Evolutionary conservation across 805 yeast genomes (phyloP), one percentile per base, ranked within the genome.

Genomic region (Wickerhamiella galacta): DNA sequence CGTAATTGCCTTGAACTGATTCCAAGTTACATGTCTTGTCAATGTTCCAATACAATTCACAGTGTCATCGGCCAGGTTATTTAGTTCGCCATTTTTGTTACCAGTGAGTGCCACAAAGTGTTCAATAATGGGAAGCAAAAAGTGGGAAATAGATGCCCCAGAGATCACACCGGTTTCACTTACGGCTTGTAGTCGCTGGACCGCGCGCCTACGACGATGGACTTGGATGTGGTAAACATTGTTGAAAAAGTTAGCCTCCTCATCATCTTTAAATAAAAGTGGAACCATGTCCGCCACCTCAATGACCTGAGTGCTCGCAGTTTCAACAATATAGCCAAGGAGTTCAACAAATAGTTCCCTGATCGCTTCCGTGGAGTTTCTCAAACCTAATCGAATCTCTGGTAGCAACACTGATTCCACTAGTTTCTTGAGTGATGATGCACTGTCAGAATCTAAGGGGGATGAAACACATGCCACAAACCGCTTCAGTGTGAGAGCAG

Each of bases 181-280:
- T 27, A 63, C 45, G 4, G 62, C 71, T 8, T 65, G 64, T 19
- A 85, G 54, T 37, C 78, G 65, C 45, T 71, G 66, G 16, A 87
- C 63, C 0, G 96, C 93, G 45, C 83, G 66, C 52, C 78, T 83
- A 45, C 95, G 75, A 56, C 93, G 70, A 47, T 76, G 82, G 7
- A 76, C 46, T 57, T 87, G 98, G 23, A 87, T 72, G 52, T 87
- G 95, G 38, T 65, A 66, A 30, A 90, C 63, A 45, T 83, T 82
- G 27, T 57, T 51, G 54, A 81, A 81, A 48, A 81, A 78, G 52
- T 81, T 75, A 3, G 82, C 77, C 45, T 83, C 95, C 23, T 75
- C 87, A 44, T 82, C 92, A 26, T 74, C 75, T 32, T 66, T 62
- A 45, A 60, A 65, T 1, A 75, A 53, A 25, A 87, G 55, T 1